These are phyloP conservation scores for Talaromyces pinophilus DNA, from an alignment of 2,329 filamentous ascomycete species.

Conservation along the genomic window DNA sequence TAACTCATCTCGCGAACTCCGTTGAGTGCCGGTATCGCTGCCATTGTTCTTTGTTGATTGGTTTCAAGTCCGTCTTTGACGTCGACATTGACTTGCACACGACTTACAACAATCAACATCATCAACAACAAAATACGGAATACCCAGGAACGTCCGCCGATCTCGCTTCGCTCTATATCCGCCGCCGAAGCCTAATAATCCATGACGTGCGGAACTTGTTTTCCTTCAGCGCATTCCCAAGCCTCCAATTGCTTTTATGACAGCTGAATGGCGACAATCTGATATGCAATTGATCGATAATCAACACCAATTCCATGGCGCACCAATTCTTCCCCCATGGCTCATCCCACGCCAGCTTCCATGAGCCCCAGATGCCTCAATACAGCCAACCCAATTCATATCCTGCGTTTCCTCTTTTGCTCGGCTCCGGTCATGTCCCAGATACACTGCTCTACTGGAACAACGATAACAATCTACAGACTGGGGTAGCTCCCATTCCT, in stretches of 20 bases:
- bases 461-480: slow-evolving; percentile 28
- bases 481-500: slow-evolving; percentile 21
- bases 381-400: slow-evolving; percentile 30
- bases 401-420: slow-evolving; percentile 38
- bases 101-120: background rate
- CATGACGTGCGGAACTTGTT: slow-evolving; percentile 5
- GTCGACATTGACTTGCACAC: background rate
- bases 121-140: background rate
- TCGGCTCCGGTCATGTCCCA: slow-evolving; percentile 42
- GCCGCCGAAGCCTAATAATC: background rate
- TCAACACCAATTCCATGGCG: slow-evolving; percentile 2
- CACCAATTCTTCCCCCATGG: slow-evolving; percentile 17
- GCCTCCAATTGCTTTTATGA: slow-evolving; percentile 1
- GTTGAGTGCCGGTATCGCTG: slow-evolving; percentile 6
- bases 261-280: background rate
- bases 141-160: background rate
- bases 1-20: background rate
- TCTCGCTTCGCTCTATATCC: slow-evolving; percentile 2
- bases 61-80: background rate
- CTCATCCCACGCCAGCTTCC: slow-evolving; percentile 1
- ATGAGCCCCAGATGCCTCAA: slow-evolving; percentile 13
- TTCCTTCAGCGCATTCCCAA: background rate
- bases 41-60: slow-evolving; percentile 1
- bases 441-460: slow-evolving; percentile 50
- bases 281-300: background rate